Conservation (phyloP, 768 basidiomycete genomes). For the Gymnopilus junonius region DNA sequence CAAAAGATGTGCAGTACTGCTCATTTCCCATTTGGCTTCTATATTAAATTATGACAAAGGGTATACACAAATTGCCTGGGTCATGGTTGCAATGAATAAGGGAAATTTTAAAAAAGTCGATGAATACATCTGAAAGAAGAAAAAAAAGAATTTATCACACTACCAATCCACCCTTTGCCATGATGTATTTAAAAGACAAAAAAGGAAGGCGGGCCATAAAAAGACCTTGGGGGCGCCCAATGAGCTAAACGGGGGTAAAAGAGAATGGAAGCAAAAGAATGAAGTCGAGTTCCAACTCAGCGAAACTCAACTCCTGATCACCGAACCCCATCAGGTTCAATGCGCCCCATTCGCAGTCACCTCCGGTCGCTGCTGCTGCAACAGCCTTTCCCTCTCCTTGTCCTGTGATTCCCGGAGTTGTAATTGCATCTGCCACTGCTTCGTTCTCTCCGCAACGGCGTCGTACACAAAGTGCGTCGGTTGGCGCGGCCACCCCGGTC, state of each 20-base stretch:
- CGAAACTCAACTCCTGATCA: neutral
- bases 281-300: neutral
- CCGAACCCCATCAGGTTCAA: neutral
- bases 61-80: neutral
- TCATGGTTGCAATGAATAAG: neutral
- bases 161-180: neutral
- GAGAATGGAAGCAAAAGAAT: neutral
- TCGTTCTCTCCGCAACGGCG: constrained; percentile 83
- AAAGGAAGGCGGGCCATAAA: neutral
- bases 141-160: neutral
- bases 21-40: neutral
- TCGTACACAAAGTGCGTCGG: constrained; percentile 87
- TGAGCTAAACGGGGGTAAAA: neutral
- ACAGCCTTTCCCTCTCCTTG: neutral
- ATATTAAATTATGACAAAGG: neutral
- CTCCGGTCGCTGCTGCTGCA: neutral
- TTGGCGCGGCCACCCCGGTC: constrained; percentile 37
- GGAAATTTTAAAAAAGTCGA: neutral
- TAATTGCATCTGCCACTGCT: constrained; percentile 55
- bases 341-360: neutral
- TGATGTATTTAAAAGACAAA: neutral
- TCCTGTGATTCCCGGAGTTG: neutral
- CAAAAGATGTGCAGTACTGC: no score
- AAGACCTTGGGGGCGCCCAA: neutral
- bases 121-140: neutral